Base-by-base conservation (phyloP, 75 land plant genomes). In the Pinus albicaulis region DNA sequence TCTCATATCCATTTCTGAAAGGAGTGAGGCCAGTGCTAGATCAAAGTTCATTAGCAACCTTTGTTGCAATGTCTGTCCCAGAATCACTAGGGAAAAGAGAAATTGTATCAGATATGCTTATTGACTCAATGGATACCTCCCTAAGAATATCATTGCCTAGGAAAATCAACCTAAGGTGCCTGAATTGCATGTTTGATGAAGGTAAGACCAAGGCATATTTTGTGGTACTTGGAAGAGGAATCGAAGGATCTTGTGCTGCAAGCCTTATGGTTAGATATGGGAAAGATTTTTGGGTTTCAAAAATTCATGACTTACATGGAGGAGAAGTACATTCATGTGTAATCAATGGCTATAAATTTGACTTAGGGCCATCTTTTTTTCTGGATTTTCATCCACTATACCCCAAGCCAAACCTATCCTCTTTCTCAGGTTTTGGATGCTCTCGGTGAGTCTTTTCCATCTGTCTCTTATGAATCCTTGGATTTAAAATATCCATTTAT, bases 361-460 rank as follows among this genome's bases (percentile, higher is more conserved):
- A 97, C 56, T 94, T 98, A 28, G 98, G 99, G 3, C 99, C 99
- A 3, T 97, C 99, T 20, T 79, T 94, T 97, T 97, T 77, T 97
- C 98, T 64, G 98, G 95, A 3, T 90, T 97, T 71, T 92, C 96
- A 58, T 94, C 99, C 36, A 84, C 87, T 76, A 98, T 98, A 44
- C 92, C 79, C 76, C 99, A 94, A 74, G 99, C 98, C 12, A 97
- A 97, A 77, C 99, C 99, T 73, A 97, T 78, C 99, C 99, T 73
- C 92, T 94, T 74, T 93, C 98, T 38, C 98, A 97, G 99, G 99
- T 97, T 8, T 72, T 97, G 75, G 98, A 97, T 94, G 98, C 99
- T 44, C 76, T 97, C 69, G 95, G 85, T 23, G 99, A 97, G 82
- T 75, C 85, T 63, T 63, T 94, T 78, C 90, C 88, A 10, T 94